These are phyloP conservation scores for Blastomyces silverae DNA, from an alignment of 2,329 filamentous ascomycete genomes.

Conservation along the genomic window DNA sequence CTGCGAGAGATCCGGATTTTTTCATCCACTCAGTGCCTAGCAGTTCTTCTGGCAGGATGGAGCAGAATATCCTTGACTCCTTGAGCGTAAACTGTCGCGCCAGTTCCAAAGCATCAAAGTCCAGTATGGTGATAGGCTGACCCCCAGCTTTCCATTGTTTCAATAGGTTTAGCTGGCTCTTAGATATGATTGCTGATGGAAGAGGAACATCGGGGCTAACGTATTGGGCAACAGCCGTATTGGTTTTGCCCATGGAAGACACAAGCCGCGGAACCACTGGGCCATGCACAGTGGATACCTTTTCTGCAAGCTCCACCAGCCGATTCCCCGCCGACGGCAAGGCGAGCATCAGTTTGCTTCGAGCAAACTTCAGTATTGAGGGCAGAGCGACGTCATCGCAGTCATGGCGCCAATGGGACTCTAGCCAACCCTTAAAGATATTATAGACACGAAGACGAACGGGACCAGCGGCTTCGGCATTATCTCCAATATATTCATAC, in stretches of 20 bases:
- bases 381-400: slow-evolving; percentile 69
- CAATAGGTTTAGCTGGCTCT: slow-evolving; percentile 67
- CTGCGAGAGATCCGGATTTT: slow-evolving; percentile 67
- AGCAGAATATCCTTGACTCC: slow-evolving; percentile 84
- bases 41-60: slow-evolving; percentile 85
- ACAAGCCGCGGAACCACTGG: slow-evolving; percentile 74
- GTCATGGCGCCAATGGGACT: slow-evolving; percentile 86
- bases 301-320: slow-evolving; percentile 70
- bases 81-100: slow-evolving; percentile 89
- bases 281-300: slow-evolving; percentile 65
- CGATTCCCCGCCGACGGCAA: slow-evolving; percentile 72
- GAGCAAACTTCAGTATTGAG: slow-evolving; percentile 73
- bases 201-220: slow-evolving; percentile 64
- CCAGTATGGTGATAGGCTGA: slow-evolving; percentile 65
- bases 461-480: slow-evolving; percentile 64
- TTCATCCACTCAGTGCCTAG: slow-evolving; percentile 92
- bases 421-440: slow-evolving; percentile 93
- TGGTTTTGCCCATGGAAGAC: slow-evolving; percentile 83
- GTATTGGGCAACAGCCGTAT: slow-evolving; percentile 64
- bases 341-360: slow-evolving; percentile 58
- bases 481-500: slow-evolving; percentile 84
- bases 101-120: slow-evolving; percentile 86
- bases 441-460: slow-evolving; percentile 92
- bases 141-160: slow-evolving; percentile 67
- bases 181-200: slow-evolving; percentile 63